Evolutionary conservation across 2,329 filamentous ascomycete species (phyloP).

Genomic region (Cercospora citrullina): DNA sequence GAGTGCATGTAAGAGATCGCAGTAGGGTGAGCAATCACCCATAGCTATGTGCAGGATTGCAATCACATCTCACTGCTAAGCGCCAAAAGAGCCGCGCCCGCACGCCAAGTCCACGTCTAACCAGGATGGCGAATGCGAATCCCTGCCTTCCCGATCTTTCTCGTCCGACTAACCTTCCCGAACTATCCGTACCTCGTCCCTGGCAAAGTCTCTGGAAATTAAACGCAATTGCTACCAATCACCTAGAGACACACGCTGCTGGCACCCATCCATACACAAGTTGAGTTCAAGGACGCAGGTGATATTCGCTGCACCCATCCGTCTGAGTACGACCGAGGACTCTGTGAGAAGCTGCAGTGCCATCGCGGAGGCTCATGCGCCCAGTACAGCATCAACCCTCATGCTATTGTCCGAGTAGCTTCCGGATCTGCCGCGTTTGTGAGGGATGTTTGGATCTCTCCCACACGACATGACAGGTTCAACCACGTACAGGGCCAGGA

Average conservation of each 20-base stretch:
- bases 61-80: not conserved
- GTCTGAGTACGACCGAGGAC: not conserved
- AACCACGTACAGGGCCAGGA: constrained; percentile 7
- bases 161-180: not conserved
- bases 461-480: constrained; percentile 2
- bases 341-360: not conserved
- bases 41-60: not conserved
- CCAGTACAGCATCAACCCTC: not conserved
- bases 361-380: not conserved
- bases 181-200: constrained; percentile 2
- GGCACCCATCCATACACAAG: not conserved
- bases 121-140: not conserved
- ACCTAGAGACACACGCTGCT: not conserved
- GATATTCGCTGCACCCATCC: not conserved
- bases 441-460: constrained; percentile 5
- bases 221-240: constrained; percentile 3
- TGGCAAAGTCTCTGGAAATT: constrained; percentile 11
- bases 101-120: not conserved
- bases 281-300: not conserved
- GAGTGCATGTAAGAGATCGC: not conserved
- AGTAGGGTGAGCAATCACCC: not conserved
- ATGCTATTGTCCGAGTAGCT: not conserved
- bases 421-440: not conserved
- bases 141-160: not conserved
- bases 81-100: not conserved